phyloP scores from a whole-genome alignment of 306 rosid species.

The Oxytropis ochrocephala region DNA sequence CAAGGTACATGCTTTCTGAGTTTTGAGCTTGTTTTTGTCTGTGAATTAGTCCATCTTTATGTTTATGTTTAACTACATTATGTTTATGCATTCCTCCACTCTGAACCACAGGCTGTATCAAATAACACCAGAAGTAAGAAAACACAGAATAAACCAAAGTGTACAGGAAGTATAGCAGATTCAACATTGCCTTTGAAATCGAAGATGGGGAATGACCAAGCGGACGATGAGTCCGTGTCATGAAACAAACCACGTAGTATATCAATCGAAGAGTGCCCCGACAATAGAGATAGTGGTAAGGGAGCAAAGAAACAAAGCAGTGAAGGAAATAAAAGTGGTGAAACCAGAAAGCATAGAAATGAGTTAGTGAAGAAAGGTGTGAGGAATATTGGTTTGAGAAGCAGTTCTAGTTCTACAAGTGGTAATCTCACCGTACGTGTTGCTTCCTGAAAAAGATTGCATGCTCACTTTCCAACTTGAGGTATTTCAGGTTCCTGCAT shows the following conservation, averaged over 20 bases:
- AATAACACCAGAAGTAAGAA: slow-evolving; percentile 22
- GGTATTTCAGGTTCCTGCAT: background rate
- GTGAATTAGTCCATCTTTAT: background rate
- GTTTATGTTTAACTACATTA: background rate
- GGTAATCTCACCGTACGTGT: slow-evolving; percentile 44
- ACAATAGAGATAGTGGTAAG: slow-evolving; percentile 24
- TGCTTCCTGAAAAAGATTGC: slow-evolving; percentile 35
- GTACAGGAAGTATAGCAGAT: slow-evolving; percentile 19
- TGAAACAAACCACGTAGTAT: background rate
- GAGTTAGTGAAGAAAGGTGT: slow-evolving; percentile 22
- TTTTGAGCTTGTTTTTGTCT: background rate
- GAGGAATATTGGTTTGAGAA: slow-evolving; percentile 26
- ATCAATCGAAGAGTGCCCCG: slow-evolving; percentile 12
- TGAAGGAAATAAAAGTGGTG: slow-evolving; percentile 26
- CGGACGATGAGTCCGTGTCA: slow-evolving; percentile 11
- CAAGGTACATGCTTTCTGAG: slow-evolving; percentile 38
- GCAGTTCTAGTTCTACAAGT: slow-evolving; percentile 35
- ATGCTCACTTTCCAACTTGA: background rate
- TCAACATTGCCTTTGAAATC: slow-evolving; percentile 21
- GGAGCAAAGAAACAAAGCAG: slow-evolving; percentile 20
- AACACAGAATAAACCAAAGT: slow-evolving; percentile 29
- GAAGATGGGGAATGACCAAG: slow-evolving; percentile 28
- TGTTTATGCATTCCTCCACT: background rate
- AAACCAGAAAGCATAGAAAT: slow-evolving; percentile 22
- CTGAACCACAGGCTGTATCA: slow-evolving; percentile 24